A percentile compares a stretch with the other conserved stretches of the same genome.
phyloP scores from a whole-genome alignment of 768 basidiomycete species.

The Kwoniella sp. region DNA sequence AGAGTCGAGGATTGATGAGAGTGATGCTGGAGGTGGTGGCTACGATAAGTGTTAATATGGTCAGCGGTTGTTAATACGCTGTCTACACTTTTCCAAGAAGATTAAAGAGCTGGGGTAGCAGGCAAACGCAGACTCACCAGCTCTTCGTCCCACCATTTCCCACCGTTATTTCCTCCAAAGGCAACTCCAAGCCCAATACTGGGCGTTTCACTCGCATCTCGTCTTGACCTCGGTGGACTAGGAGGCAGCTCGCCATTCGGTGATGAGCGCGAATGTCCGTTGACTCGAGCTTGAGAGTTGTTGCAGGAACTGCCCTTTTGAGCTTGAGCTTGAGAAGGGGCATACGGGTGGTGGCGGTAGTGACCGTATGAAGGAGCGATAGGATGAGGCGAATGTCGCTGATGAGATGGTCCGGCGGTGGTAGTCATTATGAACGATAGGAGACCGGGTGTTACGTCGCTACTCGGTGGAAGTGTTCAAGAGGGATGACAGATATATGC shows the following conservation, averaged over 20 bases:
- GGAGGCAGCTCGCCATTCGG: slow-evolving; percentile 31
- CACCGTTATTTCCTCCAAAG: slow-evolving; percentile 39
- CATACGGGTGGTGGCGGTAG: slow-evolving; percentile 43
- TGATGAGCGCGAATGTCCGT: slow-evolving; percentile 5
- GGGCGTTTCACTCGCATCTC: slow-evolving; percentile 41
- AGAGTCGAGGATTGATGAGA: slow-evolving; percentile 82
- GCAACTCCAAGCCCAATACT: slow-evolving; percentile 38
- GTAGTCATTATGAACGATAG: slow-evolving; percentile 16
- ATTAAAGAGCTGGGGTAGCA: neutral
- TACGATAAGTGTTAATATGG: slow-evolving; percentile 11
- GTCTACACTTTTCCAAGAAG: too few species aligned
- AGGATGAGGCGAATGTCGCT: slow-evolving; percentile 21
- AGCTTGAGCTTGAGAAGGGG: slow-evolving; percentile 10
- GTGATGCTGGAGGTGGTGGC: slow-evolving; percentile 70
- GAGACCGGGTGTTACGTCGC: too few species aligned
- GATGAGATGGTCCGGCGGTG: slow-evolving; percentile 19
- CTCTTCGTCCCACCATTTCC: slow-evolving; percentile 53
- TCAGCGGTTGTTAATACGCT: slow-evolving; percentile 5
- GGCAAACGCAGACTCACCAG: slow-evolving; percentile 33
- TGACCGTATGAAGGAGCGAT: slow-evolving; percentile 12
- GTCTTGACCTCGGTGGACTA: slow-evolving; percentile 41
- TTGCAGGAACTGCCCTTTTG: neutral
- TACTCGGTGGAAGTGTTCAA: too few species aligned
- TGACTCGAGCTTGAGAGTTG: neutral
- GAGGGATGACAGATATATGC: neutral